Evolutionary conservation across 192 early-diverging fungal genomes (phyloP), one percentile per base, ranked within the genome.

Genomic region (Ambispora gerdemannii): DNA sequence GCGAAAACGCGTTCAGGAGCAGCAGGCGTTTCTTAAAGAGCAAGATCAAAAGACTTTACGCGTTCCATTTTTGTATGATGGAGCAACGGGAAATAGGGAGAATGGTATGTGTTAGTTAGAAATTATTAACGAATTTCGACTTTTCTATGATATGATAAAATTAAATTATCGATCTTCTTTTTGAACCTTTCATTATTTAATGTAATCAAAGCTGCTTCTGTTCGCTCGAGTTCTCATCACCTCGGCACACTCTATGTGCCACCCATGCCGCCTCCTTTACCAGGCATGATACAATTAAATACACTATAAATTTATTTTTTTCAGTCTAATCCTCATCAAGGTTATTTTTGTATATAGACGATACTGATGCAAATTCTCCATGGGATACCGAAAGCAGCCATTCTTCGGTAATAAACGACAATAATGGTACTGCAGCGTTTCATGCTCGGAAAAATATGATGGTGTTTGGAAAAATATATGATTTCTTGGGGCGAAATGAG

Each of bases 41-140:
- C 85, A 92, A 58, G 91, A 92, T 70, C 55, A 78, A n/a, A 63
- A 83, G 8, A 90, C 88, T 2, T 49, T 79, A 8, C 76, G 90
- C 2, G 87, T 86, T 69, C 75, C 75, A 4, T 84, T 86, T 72
- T 67, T 90, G 56, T 87, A 86, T 66, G 76, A 69, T 59, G 4
- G 38, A 31, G 68, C 33, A 62, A 70, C 50, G 24, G 8, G 19
- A 2, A 38, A 47, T 32, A 49, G 10, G 65, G 8, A 22, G 28
- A 33, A 8, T 3, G 20, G 27, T 2, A 24, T 51, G 22, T 43
- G 50, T 33, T 63, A 50, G 15, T 36, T 35, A 28, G 17, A 19
- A 32, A 31, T 38, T 61, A 15, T 55, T n/a, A 27, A n/a, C n/a
- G n/a, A n/a, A n/a, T n/a, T n/a, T n/a, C n/a, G n/a, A n/a, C n/a